Conservation (phyloP, 768 basidiomycete genomes). For the Arthromyces matolae region DNA sequence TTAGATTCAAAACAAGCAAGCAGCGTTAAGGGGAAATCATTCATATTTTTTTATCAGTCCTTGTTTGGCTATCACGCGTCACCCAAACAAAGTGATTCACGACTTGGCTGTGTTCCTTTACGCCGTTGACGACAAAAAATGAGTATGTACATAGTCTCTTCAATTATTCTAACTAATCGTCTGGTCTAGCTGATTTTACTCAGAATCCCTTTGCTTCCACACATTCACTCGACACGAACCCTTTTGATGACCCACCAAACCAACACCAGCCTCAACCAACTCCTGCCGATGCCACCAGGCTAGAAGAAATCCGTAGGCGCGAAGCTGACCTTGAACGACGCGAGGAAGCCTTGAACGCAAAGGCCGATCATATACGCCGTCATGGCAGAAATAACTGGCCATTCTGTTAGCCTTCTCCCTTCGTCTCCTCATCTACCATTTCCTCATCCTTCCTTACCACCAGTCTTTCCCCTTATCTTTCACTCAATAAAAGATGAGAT, state of each 20-base stretch:
- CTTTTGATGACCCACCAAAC: slow-evolving; percentile 80
- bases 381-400: slow-evolving; percentile 95
- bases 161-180: slow-evolving; percentile 8
- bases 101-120: no score
- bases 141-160: slow-evolving; percentile 25
- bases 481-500: slow-evolving; percentile 92
- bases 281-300: slow-evolving; percentile 35
- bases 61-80: slow-evolving; percentile 13
- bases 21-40: neutral
- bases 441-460: slow-evolving; percentile 15
- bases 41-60: slow-evolving; percentile 1
- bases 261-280: slow-evolving; percentile 22
- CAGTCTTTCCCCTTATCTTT: slow-evolving; percentile 92
- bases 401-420: slow-evolving; percentile 53
- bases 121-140: no score
- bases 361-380: slow-evolving; percentile 62
- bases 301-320: slow-evolving; percentile 69
- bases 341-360: slow-evolving; percentile 69
- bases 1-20: no score
- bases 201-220: slow-evolving; percentile 85
- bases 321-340: slow-evolving; percentile 80
- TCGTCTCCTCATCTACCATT: slow-evolving; percentile 14
- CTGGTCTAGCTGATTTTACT: slow-evolving; percentile 36
- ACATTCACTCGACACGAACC: slow-evolving; percentile 82
- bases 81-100: slow-evolving; percentile 22